Evolutionary conservation across 73 alveolate genomes (phyloP), one percentile per base, ranked within the genome.

Genomic region (Paraurostyla sp.): DNA sequence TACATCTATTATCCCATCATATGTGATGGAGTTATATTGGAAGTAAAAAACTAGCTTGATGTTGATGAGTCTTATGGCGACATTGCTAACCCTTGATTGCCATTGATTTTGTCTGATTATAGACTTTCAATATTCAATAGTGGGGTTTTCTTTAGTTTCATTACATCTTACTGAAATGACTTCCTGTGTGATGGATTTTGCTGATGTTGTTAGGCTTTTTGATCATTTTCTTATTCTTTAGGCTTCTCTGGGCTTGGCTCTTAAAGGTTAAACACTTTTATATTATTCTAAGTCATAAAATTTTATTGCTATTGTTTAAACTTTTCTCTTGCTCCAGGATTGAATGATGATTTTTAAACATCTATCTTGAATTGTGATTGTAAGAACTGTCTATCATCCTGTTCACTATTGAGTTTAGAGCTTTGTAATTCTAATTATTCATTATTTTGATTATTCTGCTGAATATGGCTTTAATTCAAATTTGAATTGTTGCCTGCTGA

Each of bases 21-120:
- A 4, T 65, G 82, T 0, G 82, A 65, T 38, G 82, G 82, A 38
- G 82, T 65, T 36, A 65, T 32, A 38, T 32, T 65, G 6, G 56
- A 65, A 35, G 58, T 65, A 40, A 65, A 65, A 0, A 65, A 6
- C 25, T 22, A 38, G 58, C 46, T 65, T 18, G 60, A 18, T 7
- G 58, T 9, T 35, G 82, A 65, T 38, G n/a, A n/a, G n/a, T 65
- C 82, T 65, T 33, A 22, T 15, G 82, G 82, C 1, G 82, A 65
- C 6, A 65, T 27, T 40, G 7, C 18, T 15, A 65, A 58, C n/a
- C n/a, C n/a, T 16, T 11, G 60, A 36, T 33, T 16, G 32, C 16
- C 76, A 65, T 65, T 65, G 3, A 65, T 9, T 40, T 65, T 65
- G 9, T 65, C 82, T 11, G 82, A 58, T 35, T 65, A 22, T 40